Base-by-base conservation (phyloP, 495 filamentous ascomycete species). In the Talaromyces liani region DNA sequence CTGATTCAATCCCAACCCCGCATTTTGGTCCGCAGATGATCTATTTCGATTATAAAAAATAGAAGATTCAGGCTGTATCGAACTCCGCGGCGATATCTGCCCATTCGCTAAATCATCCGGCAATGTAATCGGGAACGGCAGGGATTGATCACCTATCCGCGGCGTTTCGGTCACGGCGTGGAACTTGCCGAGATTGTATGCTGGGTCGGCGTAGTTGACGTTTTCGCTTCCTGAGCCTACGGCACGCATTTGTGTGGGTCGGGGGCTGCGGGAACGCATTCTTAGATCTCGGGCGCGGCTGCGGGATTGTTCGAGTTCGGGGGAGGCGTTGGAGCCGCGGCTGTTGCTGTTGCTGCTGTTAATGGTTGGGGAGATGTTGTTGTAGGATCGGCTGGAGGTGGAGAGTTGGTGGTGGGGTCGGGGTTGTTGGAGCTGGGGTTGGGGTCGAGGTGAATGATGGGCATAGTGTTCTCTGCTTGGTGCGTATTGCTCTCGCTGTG, bases 111-210 rank as follows among this genome's bases (percentile, higher is more conserved):
- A 20, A 16, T 66, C 70, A 3, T 68, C 67, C 0, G 73, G 73
- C 27, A 75, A 65, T n/a, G 60, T 71, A 55, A 73, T 63, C 39
- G 68, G 70, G 66, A 70, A 73, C 7, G 71, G 73, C 16, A 64
- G 58, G 49, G 73, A 70, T 54, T 75, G 73, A 53, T 73, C 73
- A 16, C 73, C 73, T 29, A 68, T 51, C 20, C 70, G 67, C 31
- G 66, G 68, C 14, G 67, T 71, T 47, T 68, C 66, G 4, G 65
- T 65, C 6, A 68, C 69, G 10, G 64, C 58, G 9, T 64, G 63
- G 60, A 75, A 73, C 41, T 64, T 68, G 7, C 73, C 71, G 3
- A 72, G 65, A 16, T 54, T 47, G 65, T 67, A 66, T 3, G 68
- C 70, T 10, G 72, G 72, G 39, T 73, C 72, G 14, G 67, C 66